Percentiles rank a stretch among this genome's conserved stretches.
phyloP scores from a whole-genome alignment of 805 yeast genomes.

The Saturnispora galanensis region DNA sequence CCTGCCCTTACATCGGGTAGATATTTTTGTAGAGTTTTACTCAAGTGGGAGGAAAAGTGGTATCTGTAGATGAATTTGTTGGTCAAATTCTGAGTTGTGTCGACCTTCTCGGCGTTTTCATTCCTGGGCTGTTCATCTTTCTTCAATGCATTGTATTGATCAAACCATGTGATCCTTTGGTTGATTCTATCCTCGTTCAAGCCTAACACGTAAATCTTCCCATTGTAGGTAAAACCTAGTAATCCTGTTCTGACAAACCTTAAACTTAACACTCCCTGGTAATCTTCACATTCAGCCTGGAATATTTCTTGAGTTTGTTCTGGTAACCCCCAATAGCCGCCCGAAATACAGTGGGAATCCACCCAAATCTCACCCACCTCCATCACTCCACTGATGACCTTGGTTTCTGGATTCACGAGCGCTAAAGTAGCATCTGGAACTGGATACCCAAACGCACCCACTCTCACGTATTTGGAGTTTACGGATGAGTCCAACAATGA shows the following conservation, averaged over 20 bases:
- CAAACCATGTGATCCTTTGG: slow-evolving; percentile 62
- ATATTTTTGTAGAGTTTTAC: slow-evolving; percentile 72
- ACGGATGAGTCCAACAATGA: slow-evolving; percentile 30
- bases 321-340: slow-evolving; percentile 73
- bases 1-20: slow-evolving; percentile 81
- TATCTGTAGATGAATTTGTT: slow-evolving; percentile 33
- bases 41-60: slow-evolving; percentile 80
- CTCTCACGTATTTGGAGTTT: slow-evolving; percentile 37
- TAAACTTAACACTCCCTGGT: slow-evolving; percentile 57
- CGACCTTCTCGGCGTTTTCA: background rate
- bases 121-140: slow-evolving; percentile 5
- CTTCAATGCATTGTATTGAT: slow-evolving; percentile 29
- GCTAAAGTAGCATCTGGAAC: slow-evolving; percentile 91
- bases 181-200: slow-evolving; percentile 84
- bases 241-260: slow-evolving; percentile 86
- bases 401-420: slow-evolving; percentile 88
- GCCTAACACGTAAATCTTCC: slow-evolving; percentile 82
- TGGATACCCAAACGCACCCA: slow-evolving; percentile 92
- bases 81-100: slow-evolving; percentile 5
- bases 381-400: slow-evolving; percentile 57
- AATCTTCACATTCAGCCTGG: slow-evolving; percentile 72
- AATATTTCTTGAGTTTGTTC: slow-evolving; percentile 65
- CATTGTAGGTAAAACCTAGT: slow-evolving; percentile 79
- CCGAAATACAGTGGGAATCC: slow-evolving; percentile 85
- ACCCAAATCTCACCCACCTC: slow-evolving; percentile 97